Evolutionary conservation across 495 filamentous ascomycete genomes (phyloP).

Genomic region (Trichoderma virens): DNA sequence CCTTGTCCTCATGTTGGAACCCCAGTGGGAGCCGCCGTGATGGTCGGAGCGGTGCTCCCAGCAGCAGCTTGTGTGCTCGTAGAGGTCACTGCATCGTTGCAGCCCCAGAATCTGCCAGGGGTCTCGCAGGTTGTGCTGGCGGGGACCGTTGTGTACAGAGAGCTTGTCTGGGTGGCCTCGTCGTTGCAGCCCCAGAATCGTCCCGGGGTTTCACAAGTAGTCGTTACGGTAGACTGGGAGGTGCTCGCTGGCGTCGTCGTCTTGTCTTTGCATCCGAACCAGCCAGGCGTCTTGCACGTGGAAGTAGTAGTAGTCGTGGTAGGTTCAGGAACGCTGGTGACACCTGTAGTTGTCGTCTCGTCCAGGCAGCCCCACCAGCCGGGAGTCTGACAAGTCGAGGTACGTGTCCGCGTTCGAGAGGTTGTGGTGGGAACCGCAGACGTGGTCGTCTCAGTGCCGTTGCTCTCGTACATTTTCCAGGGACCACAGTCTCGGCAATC

Average conservation of each 20-base stretch:
- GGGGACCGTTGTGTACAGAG: slow-evolving; percentile 15
- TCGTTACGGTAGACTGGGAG: slow-evolving; percentile 23
- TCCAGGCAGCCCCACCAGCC: slow-evolving; percentile 75
- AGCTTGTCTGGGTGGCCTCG: slow-evolving; percentile 23
- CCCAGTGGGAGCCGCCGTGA: slow-evolving; percentile 23
- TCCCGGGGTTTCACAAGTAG: slow-evolving; percentile 46
- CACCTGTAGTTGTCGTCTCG: slow-evolving; percentile 45
- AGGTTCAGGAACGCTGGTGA: slow-evolving; percentile 27
- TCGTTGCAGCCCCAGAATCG: slow-evolving; percentile 53
- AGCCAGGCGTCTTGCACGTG: slow-evolving; percentile 54
- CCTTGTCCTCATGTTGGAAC: slow-evolving; percentile 17
- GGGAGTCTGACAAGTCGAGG: slow-evolving; percentile 80
- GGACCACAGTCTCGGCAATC: slow-evolving; percentile 86
- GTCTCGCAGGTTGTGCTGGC: slow-evolving; percentile 21
- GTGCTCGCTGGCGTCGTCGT: slow-evolving; percentile 21
- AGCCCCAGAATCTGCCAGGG: slow-evolving; percentile 51
- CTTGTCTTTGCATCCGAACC: slow-evolving; percentile 49
- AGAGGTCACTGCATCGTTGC: slow-evolving; percentile 42
- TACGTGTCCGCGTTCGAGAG: slow-evolving; percentile 58
- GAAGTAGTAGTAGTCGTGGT: slow-evolving; percentile 41
- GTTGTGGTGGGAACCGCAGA: slow-evolving; percentile 46
- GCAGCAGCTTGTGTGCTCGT: background rate
- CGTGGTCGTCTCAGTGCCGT: slow-evolving; percentile 68
- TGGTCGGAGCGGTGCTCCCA: slow-evolving; percentile 25
- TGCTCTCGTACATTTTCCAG: slow-evolving; percentile 92